A percentile compares a stretch with the other conserved stretches of the same genome.
Conservation (phyloP, 345 rosid genomes). For the Noccaea caerulescens region DNA sequence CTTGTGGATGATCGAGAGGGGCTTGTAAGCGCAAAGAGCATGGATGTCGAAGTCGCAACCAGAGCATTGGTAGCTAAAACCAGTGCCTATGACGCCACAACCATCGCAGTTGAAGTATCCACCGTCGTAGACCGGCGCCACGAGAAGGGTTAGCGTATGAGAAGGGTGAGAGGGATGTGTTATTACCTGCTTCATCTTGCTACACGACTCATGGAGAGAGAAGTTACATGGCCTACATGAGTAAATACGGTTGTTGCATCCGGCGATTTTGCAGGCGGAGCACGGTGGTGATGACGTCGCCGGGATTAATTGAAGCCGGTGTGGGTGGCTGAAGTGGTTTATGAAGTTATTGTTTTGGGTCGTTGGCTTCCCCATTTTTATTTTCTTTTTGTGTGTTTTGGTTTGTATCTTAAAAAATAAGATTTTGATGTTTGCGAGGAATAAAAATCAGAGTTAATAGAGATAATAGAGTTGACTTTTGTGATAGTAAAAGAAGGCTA, state of each 20-base stretch:
- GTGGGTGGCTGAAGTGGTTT: slow-evolving; percentile 64
- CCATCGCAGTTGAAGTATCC: slow-evolving; percentile 62
- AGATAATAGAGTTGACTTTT: slow-evolving; percentile 35
- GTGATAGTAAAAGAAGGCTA: slow-evolving; percentile 27
- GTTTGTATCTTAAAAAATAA: background rate
- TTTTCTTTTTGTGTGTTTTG: background rate
- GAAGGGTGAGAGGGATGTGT: slow-evolving; percentile 62
- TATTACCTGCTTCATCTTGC: slow-evolving; percentile 56
- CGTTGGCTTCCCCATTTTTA: slow-evolving; percentile 54
- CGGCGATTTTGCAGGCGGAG: slow-evolving; percentile 49
- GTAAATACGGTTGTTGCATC: slow-evolving; percentile 50
- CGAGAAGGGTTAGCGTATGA: slow-evolving; percentile 56
- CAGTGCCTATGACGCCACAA: slow-evolving; percentile 52
- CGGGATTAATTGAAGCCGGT: slow-evolving; percentile 52
- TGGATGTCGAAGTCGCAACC: slow-evolving; percentile 60
- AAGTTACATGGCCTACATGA: slow-evolving; percentile 61
- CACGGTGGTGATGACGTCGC: slow-evolving; percentile 41
- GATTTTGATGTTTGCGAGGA: slow-evolving; percentile 14
- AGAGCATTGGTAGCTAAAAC: slow-evolving; percentile 65
- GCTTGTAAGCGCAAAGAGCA: slow-evolving; percentile 54
- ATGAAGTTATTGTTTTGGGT: slow-evolving; percentile 37
- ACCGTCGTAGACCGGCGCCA: slow-evolving; percentile 50
- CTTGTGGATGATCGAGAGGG: slow-evolving; percentile 42
- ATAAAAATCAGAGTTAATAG: slow-evolving; percentile 11
- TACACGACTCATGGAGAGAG: slow-evolving; percentile 57